Evolutionary conservation across 2,329 filamentous ascomycete species (phyloP), one percentile per base, ranked within the genome.

Genomic region (Epichloe uncinata): DNA sequence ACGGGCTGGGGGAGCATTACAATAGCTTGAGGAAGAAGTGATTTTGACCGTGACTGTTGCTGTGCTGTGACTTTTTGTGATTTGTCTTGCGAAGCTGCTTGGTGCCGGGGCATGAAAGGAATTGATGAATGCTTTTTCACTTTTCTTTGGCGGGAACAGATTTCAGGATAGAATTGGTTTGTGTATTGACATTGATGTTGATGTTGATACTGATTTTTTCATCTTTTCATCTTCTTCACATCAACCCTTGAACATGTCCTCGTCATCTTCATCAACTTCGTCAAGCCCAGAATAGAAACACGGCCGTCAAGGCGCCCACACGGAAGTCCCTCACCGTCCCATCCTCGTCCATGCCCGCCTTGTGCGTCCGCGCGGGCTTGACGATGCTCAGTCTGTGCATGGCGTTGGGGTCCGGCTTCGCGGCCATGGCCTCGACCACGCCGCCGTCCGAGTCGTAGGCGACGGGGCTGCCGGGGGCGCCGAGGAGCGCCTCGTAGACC

Each of bases 1-100:
- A 94, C 66, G 91, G 91, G 1, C 71, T 98, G 46, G 93, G 93
- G 12, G 93, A 97, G 71, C 93, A 98, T 69, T 98, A 98, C 69
- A 98, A 98, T 64, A 95, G 90, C 48, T 68, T 98, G 63, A 67
- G 79, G 57, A 77, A 72, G 60, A 61, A 60, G 56, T 55, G 58
- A 47, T 55, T 41, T 30, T 9, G 26, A 30, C 26, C n/a, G n/a
- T n/a, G n/a, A n/a, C n/a, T n/a, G n/a, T n/a, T n/a, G n/a, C n/a
- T n/a, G n/a, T n/a, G n/a, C n/a, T n/a, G n/a, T n/a, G n/a, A n/a
- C n/a, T n/a, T n/a, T n/a, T n/a, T n/a, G n/a, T n/a, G n/a, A n/a
- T n/a, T n/a, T n/a, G n/a, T n/a, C n/a, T n/a, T n/a, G n/a, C n/a
- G n/a, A n/a, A n/a, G n/a, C n/a, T n/a, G n/a, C n/a, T n/a, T n/a